Percentiles rank a stretch among this genome's conserved stretches.
Conservation (phyloP, 2,329 filamentous ascomycete genomes). For the Aspergillus nomiae region DNA sequence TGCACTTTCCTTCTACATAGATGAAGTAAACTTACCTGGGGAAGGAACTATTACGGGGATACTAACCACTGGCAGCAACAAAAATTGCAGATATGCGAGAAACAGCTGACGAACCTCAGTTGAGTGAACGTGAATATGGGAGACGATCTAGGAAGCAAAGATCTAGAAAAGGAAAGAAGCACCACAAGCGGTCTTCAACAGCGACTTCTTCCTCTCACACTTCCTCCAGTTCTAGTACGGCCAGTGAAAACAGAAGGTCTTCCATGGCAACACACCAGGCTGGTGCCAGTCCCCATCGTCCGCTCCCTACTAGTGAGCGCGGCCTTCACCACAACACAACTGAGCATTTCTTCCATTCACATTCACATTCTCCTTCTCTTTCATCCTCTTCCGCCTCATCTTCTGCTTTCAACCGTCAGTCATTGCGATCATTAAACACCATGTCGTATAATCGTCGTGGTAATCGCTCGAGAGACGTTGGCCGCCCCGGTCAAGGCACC, state of each 20-base stretch:
- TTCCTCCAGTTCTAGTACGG: not conserved
- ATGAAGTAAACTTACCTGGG: not conserved
- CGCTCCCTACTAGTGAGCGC: not conserved
- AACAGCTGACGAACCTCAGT: not conserved
- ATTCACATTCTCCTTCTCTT: not conserved
- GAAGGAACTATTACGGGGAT: not conserved
- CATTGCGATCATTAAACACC: not conserved
- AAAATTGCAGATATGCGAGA: not conserved
- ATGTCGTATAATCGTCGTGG: not conserved
- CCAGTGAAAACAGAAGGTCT: not conserved
- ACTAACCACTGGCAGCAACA: not conserved
- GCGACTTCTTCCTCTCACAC: not conserved
- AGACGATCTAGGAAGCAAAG: not conserved
- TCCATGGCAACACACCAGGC: not conserved
- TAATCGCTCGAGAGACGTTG: not conserved
- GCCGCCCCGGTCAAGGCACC: not conserved
- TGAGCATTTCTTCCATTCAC: not conserved
- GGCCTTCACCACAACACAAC: not conserved
- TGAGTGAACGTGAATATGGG: not conserved
- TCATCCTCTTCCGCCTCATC: conserved; percentile 1
- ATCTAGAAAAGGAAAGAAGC: not conserved
- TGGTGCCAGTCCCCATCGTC: not conserved
- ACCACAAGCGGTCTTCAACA: not conserved
- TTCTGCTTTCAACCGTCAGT: not conserved
- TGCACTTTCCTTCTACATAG: not conserved